phyloP scores from a whole-genome alignment of 495 filamentous ascomycete species.

The Hyphodiscus hymeniophilus region DNA sequence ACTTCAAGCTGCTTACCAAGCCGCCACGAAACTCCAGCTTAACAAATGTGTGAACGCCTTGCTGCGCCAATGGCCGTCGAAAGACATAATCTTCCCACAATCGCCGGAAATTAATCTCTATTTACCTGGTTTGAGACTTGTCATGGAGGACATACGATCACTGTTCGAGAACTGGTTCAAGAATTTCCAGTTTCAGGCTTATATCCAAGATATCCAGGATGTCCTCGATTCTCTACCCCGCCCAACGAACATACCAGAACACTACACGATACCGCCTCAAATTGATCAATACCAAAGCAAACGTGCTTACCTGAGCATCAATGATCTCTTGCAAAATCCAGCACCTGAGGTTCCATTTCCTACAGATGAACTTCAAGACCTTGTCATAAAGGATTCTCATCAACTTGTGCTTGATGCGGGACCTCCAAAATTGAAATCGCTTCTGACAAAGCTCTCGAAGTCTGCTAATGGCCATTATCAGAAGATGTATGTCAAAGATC shows the following conservation, averaged over 20 bases:
- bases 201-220: constrained; percentile 17
- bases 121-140: too few relatives aligned
- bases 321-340: constrained; percentile 3
- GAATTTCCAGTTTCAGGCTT: constrained; percentile 26
- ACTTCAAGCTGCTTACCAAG: constrained; percentile 5
- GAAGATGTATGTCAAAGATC: constrained; percentile 15
- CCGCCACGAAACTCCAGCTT: constrained; percentile 5
- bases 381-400: constrained; percentile 1
- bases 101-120: too few relatives aligned
- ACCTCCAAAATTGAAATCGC: constrained; percentile 2
- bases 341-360: not conserved
- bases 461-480: constrained; percentile 7
- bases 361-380: not conserved
- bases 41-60: constrained; percentile 14
- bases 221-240: constrained; percentile 5
- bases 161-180: constrained; percentile 31
- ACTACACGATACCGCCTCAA: not conserved
- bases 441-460: constrained; percentile 4
- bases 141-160: too few relatives aligned
- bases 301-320: constrained; percentile 1
- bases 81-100: too few relatives aligned
- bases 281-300: not conserved
- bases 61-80: constrained; percentile 27
- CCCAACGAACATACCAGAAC: not conserved
- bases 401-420: not conserved